These are phyloP conservation scores for Cladosporium sp. DNA, from an alignment of 2,329 filamentous ascomycete genomes.

Conservation along the genomic window DNA sequence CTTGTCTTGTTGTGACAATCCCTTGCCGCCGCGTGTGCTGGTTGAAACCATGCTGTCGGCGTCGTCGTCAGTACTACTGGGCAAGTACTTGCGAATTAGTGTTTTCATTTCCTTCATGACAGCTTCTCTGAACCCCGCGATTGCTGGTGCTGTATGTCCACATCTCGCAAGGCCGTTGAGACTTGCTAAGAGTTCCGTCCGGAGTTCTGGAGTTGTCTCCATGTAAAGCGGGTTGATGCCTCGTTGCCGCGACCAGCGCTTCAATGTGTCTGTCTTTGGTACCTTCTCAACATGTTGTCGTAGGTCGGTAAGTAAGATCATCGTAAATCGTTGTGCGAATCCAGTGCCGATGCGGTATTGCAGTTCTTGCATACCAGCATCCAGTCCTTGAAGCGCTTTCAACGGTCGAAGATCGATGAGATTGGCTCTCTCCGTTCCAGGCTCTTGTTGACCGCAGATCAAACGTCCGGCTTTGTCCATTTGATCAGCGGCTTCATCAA, in stretches of 20 bases:
- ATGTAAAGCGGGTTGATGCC: constrained; percentile 73
- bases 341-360: constrained; percentile 81
- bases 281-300: constrained; percentile 77
- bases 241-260: constrained; percentile 68
- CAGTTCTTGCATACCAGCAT: constrained; percentile 73
- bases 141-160: constrained; percentile 76
- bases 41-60: constrained; percentile 81
- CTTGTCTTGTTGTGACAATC: constrained; percentile 80
- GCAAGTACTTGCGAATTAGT: constrained; percentile 80
- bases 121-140: constrained; percentile 80
- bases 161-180: constrained; percentile 80
- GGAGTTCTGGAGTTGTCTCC: constrained; percentile 68
- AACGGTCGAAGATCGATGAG: constrained; percentile 72
- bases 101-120: constrained; percentile 83
- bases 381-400: constrained; percentile 77
- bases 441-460: constrained; percentile 69
- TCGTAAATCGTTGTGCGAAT: constrained; percentile 79
- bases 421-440: constrained; percentile 35
- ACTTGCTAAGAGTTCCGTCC: constrained; percentile 68
- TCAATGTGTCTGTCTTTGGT: constrained; percentile 70
- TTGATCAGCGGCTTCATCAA: constrained; percentile 75
- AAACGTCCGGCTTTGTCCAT: constrained; percentile 79
- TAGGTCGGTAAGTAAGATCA: constrained; percentile 76
- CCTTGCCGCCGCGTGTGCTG: constrained; percentile 73
- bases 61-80: constrained; percentile 92